A percentile compares a stretch with the other conserved stretches of the same genome.
Evolutionary conservation across 495 filamentous ascomycete species (phyloP).

Genomic region (Geoglossum glabrum): DNA sequence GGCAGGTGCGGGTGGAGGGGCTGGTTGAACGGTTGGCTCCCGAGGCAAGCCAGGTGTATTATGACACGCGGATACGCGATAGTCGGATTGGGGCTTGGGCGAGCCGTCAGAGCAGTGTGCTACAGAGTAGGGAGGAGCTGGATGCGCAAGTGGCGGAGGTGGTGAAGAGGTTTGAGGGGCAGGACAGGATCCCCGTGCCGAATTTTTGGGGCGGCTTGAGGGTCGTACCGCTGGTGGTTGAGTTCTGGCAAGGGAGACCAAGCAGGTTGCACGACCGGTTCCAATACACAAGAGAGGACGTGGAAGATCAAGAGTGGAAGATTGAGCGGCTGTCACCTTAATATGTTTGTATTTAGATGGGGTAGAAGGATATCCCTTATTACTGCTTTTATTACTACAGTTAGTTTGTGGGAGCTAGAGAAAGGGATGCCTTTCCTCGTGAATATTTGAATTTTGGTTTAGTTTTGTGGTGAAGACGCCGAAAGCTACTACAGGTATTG

Average conservation of each 20-base stretch:
- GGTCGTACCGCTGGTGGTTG: conserved; percentile 64
- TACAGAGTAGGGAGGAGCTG: conserved; percentile 34
- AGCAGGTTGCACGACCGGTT: conserved; percentile 89
- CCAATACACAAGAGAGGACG: conserved; percentile 29
- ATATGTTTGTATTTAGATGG: neutral
- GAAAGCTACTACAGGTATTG: no score
- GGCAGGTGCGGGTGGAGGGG: conserved; percentile 77
- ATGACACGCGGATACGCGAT: conserved; percentile 56
- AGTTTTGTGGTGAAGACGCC: no score
- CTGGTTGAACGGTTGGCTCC: conserved; percentile 38
- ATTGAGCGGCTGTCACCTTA: neutral
- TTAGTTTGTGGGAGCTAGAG: no score
- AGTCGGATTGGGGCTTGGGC: conserved; percentile 87
- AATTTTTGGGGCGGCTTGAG: conserved; percentile 89
- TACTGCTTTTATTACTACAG: no score
- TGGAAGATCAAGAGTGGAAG: neutral
- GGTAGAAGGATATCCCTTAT: no score
- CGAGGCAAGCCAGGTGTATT: conserved; percentile 76
- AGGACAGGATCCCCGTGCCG: conserved; percentile 68
- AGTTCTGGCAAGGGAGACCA: conserved; percentile 87
- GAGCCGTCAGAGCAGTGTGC: conserved; percentile 60
- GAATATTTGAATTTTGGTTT: no score
- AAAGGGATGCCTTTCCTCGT: no score
- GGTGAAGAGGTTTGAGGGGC: conserved; percentile 48
- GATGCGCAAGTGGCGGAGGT: conserved; percentile 50